Base-by-base conservation (phyloP, 495 filamentous ascomycete species). In the Daldinia concentrica region DNA sequence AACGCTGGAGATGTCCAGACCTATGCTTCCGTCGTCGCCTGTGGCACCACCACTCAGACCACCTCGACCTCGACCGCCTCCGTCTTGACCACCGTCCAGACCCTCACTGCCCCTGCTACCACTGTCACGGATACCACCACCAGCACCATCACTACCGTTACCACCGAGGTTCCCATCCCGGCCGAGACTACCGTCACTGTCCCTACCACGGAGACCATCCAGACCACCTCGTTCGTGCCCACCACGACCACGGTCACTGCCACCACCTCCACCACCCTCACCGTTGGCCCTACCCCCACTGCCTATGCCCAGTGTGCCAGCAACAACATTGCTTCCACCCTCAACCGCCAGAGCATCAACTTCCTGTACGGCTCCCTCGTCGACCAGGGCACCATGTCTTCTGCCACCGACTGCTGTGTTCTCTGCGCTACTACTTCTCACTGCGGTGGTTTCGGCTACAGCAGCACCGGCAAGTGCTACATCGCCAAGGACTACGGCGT, bases 321-420 rank as follows among this genome's bases (percentile, higher is more conserved):
- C 15, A 50, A 58, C 55, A 64, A 65, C 43, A 4, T 70, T 9
- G 60, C 55, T 1, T 29, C 52, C 2, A 59, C 24, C 26, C 24
- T 63, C 29, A 70, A 61, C 43, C 50, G 54, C 11, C 45, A 70
- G 58, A 11, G 19, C 51, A 65, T 70, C 55, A 59, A 62, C 58
- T 41, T 26, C 48, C 51, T 61, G 19, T 41, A 45, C 26, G 17
- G 19, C 56, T 1, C 24, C 26, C 24, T 24, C 41, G 12, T 36
- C 34, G 27, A 61, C 58, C 36, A 32, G 15, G 64, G 64, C 27
- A 43, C 15, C 19, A 57, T 62, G 7, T 17, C 26, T 15, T 12
- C 17, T n/a, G 57, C 26, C 45, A 24, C 36, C 22, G 64, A 27
- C 57, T 68, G 64, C 58, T 68, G 64, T 34, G 24, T 7, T 11